Evolutionary conservation across 306 rosid species (phyloP).

Genomic region (Casuarina cunninghamiana): DNA sequence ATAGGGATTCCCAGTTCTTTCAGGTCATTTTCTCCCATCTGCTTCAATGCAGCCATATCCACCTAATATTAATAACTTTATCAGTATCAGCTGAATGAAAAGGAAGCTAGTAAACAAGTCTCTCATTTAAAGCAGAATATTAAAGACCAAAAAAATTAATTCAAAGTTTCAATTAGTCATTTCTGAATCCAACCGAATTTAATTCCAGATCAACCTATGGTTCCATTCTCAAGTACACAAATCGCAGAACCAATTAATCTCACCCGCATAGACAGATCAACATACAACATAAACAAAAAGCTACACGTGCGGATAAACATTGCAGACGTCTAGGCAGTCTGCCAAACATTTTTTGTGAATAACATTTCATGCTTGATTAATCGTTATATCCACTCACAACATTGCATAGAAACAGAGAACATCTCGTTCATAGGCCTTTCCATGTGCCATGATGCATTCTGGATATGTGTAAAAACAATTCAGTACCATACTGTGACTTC

Average conservation of each 20-base stretch:
- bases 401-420: not conserved
- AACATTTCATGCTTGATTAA: slow-evolving; percentile 5
- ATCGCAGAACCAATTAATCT: not conserved
- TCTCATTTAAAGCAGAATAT: not conserved
- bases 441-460: not conserved
- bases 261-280: no score
- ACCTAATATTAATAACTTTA: slow-evolving; percentile 42
- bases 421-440: not conserved
- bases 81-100: slow-evolving; percentile 9
- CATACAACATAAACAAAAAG: not conserved
- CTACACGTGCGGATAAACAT: not conserved
- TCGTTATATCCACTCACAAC: not conserved
- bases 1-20: slow-evolving; percentile 97
- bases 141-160: not conserved
- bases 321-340: not conserved
- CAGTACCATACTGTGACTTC: not conserved
- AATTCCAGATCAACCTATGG: not conserved
- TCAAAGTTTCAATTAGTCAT: not conserved
- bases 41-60: slow-evolving; percentile 90
- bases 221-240: not conserved
- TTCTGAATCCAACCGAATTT: not conserved
- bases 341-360: not conserved
- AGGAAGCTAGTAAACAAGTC: not conserved
- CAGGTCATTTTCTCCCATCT: slow-evolving; percentile 95
- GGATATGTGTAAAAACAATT: not conserved